Base-by-base conservation (phyloP, 2,329 filamentous ascomycete species). In the Mycocentrospora acerina region DNA sequence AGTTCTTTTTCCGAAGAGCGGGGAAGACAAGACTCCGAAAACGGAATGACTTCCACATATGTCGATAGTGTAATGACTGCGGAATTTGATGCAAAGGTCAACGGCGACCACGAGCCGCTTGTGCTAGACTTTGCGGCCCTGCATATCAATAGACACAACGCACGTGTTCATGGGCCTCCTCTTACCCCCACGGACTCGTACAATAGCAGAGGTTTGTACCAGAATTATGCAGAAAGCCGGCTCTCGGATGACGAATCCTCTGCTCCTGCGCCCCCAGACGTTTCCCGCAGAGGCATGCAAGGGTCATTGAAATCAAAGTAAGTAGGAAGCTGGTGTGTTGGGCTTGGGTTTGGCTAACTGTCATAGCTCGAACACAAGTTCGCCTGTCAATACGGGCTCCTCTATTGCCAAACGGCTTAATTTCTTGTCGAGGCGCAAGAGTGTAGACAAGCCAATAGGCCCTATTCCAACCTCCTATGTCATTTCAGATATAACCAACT, bases 261-360 rank as follows among this genome's bases (percentile, higher is more conserved):
- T 28, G 55, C 59, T 31, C 57, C 62, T 17, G 49, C 59, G 37
- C 62, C 63, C 3, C 54, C 55, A 36, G 64, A 69, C 39, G 61
- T 68, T 32, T 59, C 60, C 15, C 58, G 57, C 14, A 50, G 65
- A 31, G 59, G 59, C 25, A 67, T 67, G 32, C 64, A 67, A 46
- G 59, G 67, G 27, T 63, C 64, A 13, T 57, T 54, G 25, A 51
- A 64, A 16, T 67, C 64, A 40, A 68, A 63, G 65, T 67, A 51
- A 24, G 36, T 27, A 22, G n/a, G 14, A 7, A n/a, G n/a, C n/a
- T n/a, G n/a, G n/a, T n/a, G n/a, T n/a, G n/a, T n/a, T n/a, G n/a
- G n/a, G n/a, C n/a, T n/a, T n/a, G n/a, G n/a, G n/a, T n/a, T n/a
- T n/a, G 24, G n/a, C 14, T 22, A 24, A 13, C 24, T 22, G 19